Percentiles rank a stretch among this genome's conserved stretches.
These are phyloP conservation scores for Nakazawaea siamensis DNA, from an alignment of 805 yeast genomes.

Conservation along the genomic window DNA sequence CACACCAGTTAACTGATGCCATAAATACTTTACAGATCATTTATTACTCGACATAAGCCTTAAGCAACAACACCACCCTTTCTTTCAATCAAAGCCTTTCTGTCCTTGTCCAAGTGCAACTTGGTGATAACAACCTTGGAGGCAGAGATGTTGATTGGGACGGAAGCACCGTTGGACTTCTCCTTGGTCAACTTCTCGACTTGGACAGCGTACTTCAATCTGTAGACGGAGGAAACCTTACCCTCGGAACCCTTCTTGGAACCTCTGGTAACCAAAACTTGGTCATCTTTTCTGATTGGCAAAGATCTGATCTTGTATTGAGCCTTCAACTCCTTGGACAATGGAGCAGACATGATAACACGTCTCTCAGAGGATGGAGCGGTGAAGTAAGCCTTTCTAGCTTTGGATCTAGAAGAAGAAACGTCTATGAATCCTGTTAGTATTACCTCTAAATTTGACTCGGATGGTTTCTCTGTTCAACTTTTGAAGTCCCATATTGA, in stretches of 20 bases:
- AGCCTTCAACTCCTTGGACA: slow-evolving; percentile 97
- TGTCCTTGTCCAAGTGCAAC: slow-evolving; percentile 96
- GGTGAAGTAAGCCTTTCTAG: slow-evolving; percentile 99
- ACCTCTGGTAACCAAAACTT: slow-evolving; percentile 94
- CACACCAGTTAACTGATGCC: too few species aligned
- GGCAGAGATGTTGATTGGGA: slow-evolving; percentile 96
- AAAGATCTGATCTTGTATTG: slow-evolving; percentile 93
- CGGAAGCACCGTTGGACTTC: slow-evolving; percentile 96
- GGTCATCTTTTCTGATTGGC: slow-evolving; percentile 97
- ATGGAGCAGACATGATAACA: slow-evolving; percentile 93
- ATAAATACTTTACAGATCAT: too few species aligned
- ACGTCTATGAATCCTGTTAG: slow-evolving; percentile 56
- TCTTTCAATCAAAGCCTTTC: slow-evolving; percentile 95
- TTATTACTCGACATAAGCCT: too few species aligned
- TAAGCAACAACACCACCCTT: slow-evolving; percentile 66
- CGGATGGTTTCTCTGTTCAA: not conserved
- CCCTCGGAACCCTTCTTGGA: slow-evolving; percentile 99
- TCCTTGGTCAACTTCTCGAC: slow-evolving; percentile 96
- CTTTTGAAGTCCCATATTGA: not conserved
- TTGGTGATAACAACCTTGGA: slow-evolving; percentile 98
- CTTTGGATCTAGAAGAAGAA: slow-evolving; percentile 97
- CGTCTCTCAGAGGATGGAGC: slow-evolving; percentile 97
- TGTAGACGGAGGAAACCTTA: slow-evolving; percentile 94
- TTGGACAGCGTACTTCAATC: slow-evolving; percentile 95
- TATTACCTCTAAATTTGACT: not conserved